phyloP scores from a whole-genome alignment of 1,284 basidiomycete genomes.

The Apiotrichum gracile region DNA sequence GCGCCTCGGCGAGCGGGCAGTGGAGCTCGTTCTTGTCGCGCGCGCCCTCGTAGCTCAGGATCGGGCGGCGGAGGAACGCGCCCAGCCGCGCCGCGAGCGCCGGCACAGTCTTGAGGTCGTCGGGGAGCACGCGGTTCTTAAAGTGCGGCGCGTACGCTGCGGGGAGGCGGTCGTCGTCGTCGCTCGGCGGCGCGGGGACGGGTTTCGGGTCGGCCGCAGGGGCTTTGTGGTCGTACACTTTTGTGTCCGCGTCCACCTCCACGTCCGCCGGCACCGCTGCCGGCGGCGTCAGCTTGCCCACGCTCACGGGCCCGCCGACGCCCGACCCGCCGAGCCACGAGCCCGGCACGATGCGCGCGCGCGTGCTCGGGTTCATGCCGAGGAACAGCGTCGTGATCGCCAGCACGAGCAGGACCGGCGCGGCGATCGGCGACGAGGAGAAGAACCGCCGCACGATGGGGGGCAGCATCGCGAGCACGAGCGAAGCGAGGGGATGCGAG shows the following conservation, averaged over 20 bases:
- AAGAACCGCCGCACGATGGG: conserved; percentile 3
- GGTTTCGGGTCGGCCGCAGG: background rate
- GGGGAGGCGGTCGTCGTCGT: conserved; percentile 14
- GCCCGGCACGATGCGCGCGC: background rate
- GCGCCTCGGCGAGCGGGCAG: conserved; percentile 34
- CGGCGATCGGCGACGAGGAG: background rate
- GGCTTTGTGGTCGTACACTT: background rate
- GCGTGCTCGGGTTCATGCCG: background rate
- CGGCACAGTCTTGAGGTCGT: conserved; percentile 7
- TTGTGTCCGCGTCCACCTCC: background rate
- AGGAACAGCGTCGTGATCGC: conserved; percentile 1
- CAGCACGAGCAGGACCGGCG: conserved; percentile 3
- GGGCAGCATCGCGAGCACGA: background rate
- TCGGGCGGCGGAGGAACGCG: conserved; percentile 35
- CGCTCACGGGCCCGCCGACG: background rate
- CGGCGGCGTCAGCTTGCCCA: background rate
- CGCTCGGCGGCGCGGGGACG: background rate
- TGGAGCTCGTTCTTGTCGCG: conserved; percentile 16
- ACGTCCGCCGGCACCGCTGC: too few species aligned
- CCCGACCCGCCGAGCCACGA: conserved; percentile 3
- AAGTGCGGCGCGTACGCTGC: conserved; percentile 13
- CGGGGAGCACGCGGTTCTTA: conserved; percentile 16
- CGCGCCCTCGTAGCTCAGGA: conserved; percentile 19
- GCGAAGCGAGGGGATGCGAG: background rate
- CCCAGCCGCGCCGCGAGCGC: conserved; percentile 21